These are phyloP conservation scores for Prillingera fragicola DNA, from an alignment of 1,284 basidiomycete genomes.

Conservation along the genomic window DNA sequence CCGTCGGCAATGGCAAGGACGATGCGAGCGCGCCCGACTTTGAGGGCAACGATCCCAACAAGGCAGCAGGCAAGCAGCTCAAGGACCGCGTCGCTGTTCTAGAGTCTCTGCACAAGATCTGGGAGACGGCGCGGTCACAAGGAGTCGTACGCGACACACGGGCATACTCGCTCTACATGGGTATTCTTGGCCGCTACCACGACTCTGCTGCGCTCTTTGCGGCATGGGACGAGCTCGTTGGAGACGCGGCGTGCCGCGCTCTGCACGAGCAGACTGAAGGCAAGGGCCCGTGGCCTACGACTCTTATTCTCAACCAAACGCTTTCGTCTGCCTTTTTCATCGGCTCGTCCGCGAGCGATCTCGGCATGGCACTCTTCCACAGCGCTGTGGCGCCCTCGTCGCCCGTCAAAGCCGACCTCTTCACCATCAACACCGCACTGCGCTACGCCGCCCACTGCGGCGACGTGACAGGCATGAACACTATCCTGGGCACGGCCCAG, in stretches of 20 bases:
- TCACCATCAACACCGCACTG: slow-evolving; percentile 73
- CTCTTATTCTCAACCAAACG: slow-evolving; percentile 38
- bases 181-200: slow-evolving; percentile 37
- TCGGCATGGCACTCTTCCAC: slow-evolving; percentile 35
- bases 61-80: slow-evolving; percentile 1
- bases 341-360: slow-evolving; percentile 21
- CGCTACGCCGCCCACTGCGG: slow-evolving; percentile 58
- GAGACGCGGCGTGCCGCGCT: slow-evolving; percentile 26
- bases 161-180: slow-evolving; percentile 42
- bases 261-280: slow-evolving; percentile 20
- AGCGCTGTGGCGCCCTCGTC: slow-evolving; percentile 30
- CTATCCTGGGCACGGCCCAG: slow-evolving; percentile 57
- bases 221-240: slow-evolving; percentile 37
- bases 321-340: slow-evolving; percentile 35
- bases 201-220: slow-evolving; percentile 28
- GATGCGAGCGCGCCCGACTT: neutral
- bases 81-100: neutral
- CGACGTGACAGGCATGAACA: slow-evolving; percentile 58
- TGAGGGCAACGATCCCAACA: neutral
- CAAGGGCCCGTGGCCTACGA: slow-evolving; percentile 34
- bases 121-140: slow-evolving; percentile 24
- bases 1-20: neutral
- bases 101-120: slow-evolving; percentile 24
- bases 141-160: slow-evolving; percentile 34
- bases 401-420: slow-evolving; percentile 55